A percentile compares a stretch with the other conserved stretches of the same genome.
Conservation (phyloP, 1,284 basidiomycete species). For the Ceratobasidium papillatum region DNA sequence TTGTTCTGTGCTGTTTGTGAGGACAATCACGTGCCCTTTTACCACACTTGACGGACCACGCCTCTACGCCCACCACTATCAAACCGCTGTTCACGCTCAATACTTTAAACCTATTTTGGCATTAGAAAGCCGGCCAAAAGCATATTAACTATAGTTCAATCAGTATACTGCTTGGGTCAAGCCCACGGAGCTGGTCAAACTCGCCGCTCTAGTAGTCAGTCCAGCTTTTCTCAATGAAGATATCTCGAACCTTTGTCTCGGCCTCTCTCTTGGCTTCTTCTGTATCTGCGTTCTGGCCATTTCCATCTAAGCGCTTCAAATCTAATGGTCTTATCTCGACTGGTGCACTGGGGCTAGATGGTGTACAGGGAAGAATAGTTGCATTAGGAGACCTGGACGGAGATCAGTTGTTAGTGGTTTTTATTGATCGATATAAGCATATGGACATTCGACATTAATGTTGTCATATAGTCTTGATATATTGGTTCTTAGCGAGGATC, state of each 20-base stretch:
- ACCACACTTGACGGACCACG: no score
- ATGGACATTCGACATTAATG: not conserved
- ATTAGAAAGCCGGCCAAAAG: no score
- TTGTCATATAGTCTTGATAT: constrained; percentile 73
- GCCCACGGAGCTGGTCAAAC: no score
- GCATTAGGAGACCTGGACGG: constrained; percentile 96
- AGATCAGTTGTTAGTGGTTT: constrained; percentile 82
- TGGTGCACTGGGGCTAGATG: constrained; percentile 79
- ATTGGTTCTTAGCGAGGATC: constrained; percentile 75
- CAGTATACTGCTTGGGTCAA: no score
- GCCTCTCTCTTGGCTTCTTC: constrained; percentile 30
- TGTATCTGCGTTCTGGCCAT: constrained; percentile 71
- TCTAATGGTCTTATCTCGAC: constrained; percentile 84
- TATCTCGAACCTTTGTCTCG: constrained; percentile 19
- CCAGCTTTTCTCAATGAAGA: not conserved
- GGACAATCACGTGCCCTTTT: no score
- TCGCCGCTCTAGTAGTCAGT: no score
- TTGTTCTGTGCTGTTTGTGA: no score
- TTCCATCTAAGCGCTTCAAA: constrained; percentile 84
- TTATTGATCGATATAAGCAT: not conserved
- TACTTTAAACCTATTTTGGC: no score
- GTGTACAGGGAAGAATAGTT: constrained; percentile 71
- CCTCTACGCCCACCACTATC: no score
- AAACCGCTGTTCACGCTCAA: no score
- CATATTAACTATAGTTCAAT: no score